phyloP scores from a whole-genome alignment of 768 basidiomycete species.

The Chalciporus chontae region DNA sequence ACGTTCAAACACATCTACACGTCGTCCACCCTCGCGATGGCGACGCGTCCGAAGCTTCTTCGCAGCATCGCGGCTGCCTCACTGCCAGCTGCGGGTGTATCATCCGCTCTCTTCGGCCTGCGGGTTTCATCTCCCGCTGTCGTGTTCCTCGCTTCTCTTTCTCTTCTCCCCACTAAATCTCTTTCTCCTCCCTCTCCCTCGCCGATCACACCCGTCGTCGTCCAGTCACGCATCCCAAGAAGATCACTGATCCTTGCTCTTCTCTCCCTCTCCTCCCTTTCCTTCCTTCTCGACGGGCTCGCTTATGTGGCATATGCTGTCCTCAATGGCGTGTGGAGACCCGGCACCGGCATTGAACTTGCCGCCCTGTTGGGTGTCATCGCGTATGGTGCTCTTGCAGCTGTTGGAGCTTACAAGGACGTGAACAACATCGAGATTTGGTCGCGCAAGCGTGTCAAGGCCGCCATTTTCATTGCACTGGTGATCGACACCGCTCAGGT shows the following conservation, averaged over 20 bases:
- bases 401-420: slow-evolving; percentile 78
- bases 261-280: slow-evolving; percentile 64
- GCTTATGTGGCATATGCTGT: slow-evolving; percentile 65
- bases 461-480: slow-evolving; percentile 50
- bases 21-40: slow-evolving; percentile 13
- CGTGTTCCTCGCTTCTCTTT: slow-evolving; percentile 58
- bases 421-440: slow-evolving; percentile 66
- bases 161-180: slow-evolving; percentile 52
- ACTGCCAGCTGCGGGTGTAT: slow-evolving; percentile 22
- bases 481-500: slow-evolving; percentile 59
- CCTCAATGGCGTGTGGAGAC: slow-evolving; percentile 63
- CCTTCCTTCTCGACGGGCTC: slow-evolving; percentile 76
- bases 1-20: background rate
- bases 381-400: slow-evolving; percentile 69
- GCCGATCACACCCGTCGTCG: slow-evolving; percentile 75
- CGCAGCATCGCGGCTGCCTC: slow-evolving; percentile 19
- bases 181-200: slow-evolving; percentile 43
- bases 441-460: slow-evolving; percentile 55
- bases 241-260: slow-evolving; percentile 69
- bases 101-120: slow-evolving; percentile 47
- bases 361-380: slow-evolving; percentile 65
- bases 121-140: slow-evolving; percentile 67
- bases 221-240: slow-evolving; percentile 70
- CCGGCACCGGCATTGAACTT: slow-evolving; percentile 59
- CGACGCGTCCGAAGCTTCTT: slow-evolving; percentile 25